Evolutionary conservation across 2,329 filamentous ascomycete species (phyloP).

Genomic region (Blastomyces silverae): DNA sequence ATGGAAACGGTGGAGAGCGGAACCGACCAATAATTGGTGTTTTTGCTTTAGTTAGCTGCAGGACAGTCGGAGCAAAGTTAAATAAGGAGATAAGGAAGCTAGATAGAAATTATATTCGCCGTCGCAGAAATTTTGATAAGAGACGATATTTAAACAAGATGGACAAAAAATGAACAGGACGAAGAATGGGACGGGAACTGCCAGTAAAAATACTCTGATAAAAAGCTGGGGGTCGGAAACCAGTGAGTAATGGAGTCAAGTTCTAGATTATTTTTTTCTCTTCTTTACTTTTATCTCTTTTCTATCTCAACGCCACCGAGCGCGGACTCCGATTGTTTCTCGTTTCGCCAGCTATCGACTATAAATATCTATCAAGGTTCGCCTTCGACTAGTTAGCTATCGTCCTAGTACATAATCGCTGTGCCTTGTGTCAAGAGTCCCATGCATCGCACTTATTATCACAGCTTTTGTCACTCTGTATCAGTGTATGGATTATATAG

Average conservation of each 20-base stretch:
- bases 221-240: too few relatives aligned
- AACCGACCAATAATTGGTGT: not conserved
- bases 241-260: not conserved
- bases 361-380: constrained; percentile 2
- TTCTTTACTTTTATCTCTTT: not conserved
- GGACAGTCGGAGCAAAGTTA: too few relatives aligned
- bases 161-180: not conserved
- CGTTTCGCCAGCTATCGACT: not conserved
- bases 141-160: not conserved
- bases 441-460: not conserved
- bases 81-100: too few relatives aligned
- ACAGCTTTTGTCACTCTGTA: not conserved
- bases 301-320: constrained; percentile 7
- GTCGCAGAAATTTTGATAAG: not conserved
- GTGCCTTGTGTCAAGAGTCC: not conserved
- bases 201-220: not conserved
- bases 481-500: not conserved
- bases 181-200: not conserved
- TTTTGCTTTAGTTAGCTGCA: too few relatives aligned
- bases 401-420: not conserved
- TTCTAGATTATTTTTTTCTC: not conserved
- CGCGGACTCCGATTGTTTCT: not conserved
- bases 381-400: not conserved
- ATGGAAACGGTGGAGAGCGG: not conserved
- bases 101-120: too few relatives aligned